Evolutionary conservation across 306 rosid genomes (phyloP), one percentile per base, ranked within the genome.

Genomic region (Corylus heterophylla): DNA sequence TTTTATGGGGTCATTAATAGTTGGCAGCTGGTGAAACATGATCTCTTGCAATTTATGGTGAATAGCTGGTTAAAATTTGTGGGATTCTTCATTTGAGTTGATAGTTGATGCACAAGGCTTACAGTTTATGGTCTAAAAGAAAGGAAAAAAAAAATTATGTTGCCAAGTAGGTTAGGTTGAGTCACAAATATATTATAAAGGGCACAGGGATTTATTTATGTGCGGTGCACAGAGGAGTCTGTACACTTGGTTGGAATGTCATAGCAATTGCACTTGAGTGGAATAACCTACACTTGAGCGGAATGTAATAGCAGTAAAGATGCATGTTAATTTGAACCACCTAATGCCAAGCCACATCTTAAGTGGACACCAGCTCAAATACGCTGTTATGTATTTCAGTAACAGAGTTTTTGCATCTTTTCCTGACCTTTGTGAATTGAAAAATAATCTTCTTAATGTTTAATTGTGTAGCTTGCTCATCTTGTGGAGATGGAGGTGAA

Each of bases 401-500:
- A 39, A 39, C 44, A 39, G 44, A 39, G 44, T 39, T 69, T 74
- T 12, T 76, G 25, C 66, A 48, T 29, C 44, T 14, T 51, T 79
- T 64, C n/a, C 52, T 54, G 13, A 66, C 63, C 61, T 31, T 31
- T 73, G 39, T 39, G 62, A 39, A 64, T 50, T 76, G 75, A 54
- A 58, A 71, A 4, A 63, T 63, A 74, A 68, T 22, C 35, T 68
- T 74, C 75, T 71, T 69, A 66, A 12, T 66, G 48, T 73, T 73
- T 73, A 12, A 78, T 58, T 81, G 7, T 87, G 80, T 82, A 95
- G 99, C 99, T 95, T 77, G 99, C 99, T 75, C 97, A 95, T 82
- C 98, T 95, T 75, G 88, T 71, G 72, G 99, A 93, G 88, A 84
- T 95, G 99, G 98, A 93, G 89, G 99, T 93, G 83, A 91, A 95